These are phyloP conservation scores for Sporothrix pallida DNA, from an alignment of 2,329 filamentous ascomycete genomes.

Conservation along the genomic window DNA sequence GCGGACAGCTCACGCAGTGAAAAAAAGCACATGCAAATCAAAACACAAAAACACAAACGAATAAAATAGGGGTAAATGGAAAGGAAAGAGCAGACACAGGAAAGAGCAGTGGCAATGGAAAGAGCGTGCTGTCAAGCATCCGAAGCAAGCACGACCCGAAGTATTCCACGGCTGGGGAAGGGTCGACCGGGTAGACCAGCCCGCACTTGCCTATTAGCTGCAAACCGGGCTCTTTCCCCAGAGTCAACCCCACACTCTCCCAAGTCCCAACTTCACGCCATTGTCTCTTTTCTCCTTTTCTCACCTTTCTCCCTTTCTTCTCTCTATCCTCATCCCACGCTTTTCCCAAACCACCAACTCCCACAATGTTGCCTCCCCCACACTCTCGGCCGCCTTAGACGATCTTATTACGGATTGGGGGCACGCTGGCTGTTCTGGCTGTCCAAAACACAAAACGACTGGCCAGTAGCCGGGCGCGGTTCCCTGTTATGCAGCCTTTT, in stretches of 20 bases:
- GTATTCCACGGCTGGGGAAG: constrained; percentile 8
- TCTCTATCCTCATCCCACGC: neutral
- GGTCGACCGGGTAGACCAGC: constrained; percentile 10
- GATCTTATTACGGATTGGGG: constrained; percentile 30
- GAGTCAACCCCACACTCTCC: constrained; percentile 7
- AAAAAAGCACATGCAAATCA: neutral
- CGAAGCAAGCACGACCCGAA: neutral
- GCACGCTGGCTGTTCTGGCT: neutral
- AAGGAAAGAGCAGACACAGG: neutral
- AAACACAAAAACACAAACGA: neutral
- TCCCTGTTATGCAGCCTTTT: neutral
- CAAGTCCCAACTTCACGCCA: neutral
- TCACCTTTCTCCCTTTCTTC: neutral
- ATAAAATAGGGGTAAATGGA: neutral
- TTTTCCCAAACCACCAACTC: neutral
- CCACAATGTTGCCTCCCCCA: constrained; percentile 19
- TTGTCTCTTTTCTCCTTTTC: neutral
- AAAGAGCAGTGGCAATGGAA: neutral
- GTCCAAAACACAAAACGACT: neutral
- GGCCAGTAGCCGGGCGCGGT: neutral
- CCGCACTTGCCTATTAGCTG: constrained; percentile 17
- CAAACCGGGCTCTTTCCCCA: constrained; percentile 13
- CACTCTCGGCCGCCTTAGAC: constrained; percentile 23
- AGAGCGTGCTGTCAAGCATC: no score
- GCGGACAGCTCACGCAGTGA: neutral